A percentile compares a stretch with the other conserved stretches of the same genome.
Evolutionary conservation across 2,329 filamentous ascomycete genomes (phyloP).

Genomic region (Pseudogymnoascus sp.): DNA sequence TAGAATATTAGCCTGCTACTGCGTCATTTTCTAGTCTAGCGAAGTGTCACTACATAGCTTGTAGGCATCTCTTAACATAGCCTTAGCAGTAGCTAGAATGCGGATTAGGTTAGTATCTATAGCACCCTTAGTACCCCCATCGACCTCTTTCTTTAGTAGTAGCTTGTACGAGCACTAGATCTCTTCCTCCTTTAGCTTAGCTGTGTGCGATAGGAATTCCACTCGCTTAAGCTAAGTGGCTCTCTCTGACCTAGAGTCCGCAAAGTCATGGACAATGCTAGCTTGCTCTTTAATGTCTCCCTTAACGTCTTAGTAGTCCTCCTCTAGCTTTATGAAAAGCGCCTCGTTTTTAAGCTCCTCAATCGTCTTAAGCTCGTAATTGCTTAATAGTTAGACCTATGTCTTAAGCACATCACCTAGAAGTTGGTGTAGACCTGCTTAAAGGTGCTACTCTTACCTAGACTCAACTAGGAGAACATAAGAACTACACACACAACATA

Average conservation of each 20-base stretch:
- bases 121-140: slow-evolving; percentile 2
- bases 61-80: slow-evolving; percentile 12
- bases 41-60: slow-evolving; percentile 12
- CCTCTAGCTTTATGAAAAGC: slow-evolving; percentile 12
- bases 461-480: too few relatives aligned
- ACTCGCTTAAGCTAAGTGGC: slow-evolving; percentile 11
- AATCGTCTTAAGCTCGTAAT: too few relatives aligned
- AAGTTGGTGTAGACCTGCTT: too few relatives aligned
- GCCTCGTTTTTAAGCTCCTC: not conserved
- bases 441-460: too few relatives aligned
- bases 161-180: slow-evolving; percentile 13
- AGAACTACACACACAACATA: too few relatives aligned
- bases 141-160: slow-evolving; percentile 10
- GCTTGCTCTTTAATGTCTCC: slow-evolving; percentile 11
- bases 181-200: slow-evolving; percentile 11
- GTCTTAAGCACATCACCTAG: too few relatives aligned
- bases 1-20: slow-evolving; percentile 13
- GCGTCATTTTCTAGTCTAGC: slow-evolving; percentile 12
- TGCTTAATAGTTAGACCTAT: too few relatives aligned
- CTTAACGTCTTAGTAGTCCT: slow-evolving; percentile 11
- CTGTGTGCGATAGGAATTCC: slow-evolving; percentile 6
- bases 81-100: slow-evolving; percentile 11
- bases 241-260: slow-evolving; percentile 9
- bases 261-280: slow-evolving; percentile 9
- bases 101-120: slow-evolving; percentile 10